Evolutionary conservation across 305 asterid genomes (phyloP).

Genomic region (Euphrasia arctica): DNA sequence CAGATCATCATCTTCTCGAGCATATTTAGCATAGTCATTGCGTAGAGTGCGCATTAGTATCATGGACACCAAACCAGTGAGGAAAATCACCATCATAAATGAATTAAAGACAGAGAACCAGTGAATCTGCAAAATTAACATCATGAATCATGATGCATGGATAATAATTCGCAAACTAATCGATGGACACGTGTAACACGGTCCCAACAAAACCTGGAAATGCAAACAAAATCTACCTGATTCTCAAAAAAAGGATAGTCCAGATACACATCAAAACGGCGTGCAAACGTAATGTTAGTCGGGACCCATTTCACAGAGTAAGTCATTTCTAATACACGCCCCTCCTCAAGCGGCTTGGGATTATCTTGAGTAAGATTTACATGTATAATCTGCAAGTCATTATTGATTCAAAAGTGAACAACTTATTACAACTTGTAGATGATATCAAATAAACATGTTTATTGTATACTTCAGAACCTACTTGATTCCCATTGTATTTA

Average conservation of each 20-base stretch:
- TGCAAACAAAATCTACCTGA: constrained; percentile 36
- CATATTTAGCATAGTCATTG: constrained; percentile 57
- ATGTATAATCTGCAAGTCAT: constrained; percentile 54
- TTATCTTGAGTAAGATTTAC: constrained; percentile 57
- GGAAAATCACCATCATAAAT: constrained; percentile 87
- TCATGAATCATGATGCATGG: background rate
- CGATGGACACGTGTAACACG: background rate
- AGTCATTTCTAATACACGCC: constrained; percentile 58
- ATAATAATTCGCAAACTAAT: background rate
- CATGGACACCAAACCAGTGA: constrained; percentile 74
- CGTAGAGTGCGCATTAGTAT: constrained; percentile 64
- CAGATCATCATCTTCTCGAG: constrained; percentile 61
- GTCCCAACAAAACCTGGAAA: constrained; percentile 4
- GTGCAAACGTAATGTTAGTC: constrained; percentile 57
- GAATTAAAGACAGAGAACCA: constrained; percentile 83
- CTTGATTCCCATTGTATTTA: constrained; percentile 71
- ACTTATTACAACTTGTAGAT: constrained; percentile 11
- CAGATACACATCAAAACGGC: constrained; percentile 71
- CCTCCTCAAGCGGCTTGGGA: constrained; percentile 63
- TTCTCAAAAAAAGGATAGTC: constrained; percentile 74
- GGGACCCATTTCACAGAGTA: constrained; percentile 67
- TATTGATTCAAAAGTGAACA: constrained; percentile 22
- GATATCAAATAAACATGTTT: background rate
- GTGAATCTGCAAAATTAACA: constrained; percentile 54
- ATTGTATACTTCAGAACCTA: constrained; percentile 20